Base-by-base conservation (phyloP, 2,329 filamentous ascomycete genomes). In the Cyphellophora europaea region DNA sequence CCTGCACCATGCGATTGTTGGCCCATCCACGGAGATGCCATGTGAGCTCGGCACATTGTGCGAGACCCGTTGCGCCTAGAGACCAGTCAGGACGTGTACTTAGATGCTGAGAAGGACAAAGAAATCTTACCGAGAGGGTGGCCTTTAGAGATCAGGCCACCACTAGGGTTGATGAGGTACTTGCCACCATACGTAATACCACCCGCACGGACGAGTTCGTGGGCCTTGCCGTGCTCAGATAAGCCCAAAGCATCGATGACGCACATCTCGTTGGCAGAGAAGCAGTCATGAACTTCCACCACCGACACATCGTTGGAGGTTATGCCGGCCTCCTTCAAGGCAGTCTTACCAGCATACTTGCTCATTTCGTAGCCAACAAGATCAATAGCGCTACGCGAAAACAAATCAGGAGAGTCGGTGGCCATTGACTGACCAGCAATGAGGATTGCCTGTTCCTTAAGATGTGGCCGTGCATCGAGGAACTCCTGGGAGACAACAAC, bases 21-120 rank as follows among this genome's bases (percentile, higher is more conserved):
- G 89, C 89, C 89, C 89, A 95, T 10, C 89, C 89, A 45, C 89
- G 76, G 50, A 96, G 69, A 54, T 96, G 89, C 89, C 89, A 96
- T 17, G 93, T 83, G 10, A 96, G 68, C 65, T 96, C 89, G 4
- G 89, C 85, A 55, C 88, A 95, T 64, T 96, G 89, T 10, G 89
- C 91, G 34, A 96, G 72, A n/a, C 91, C 89, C 0, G 86, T 93
- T 0, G 89, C 89, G 29, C 47, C 21, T 25, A 29, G 12, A 19
- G 10, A 27, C n/a, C 19, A 27, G 37, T 47, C 19, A 44, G 36
- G 27, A 17, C 16, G 13, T 5, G 12, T 12, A 5, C n/a, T 25
- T 10, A 29, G 25, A n/a, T n/a, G n/a, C n/a, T n/a, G 21, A 25
- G 21, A 25, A n/a, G 21, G n/a, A n/a, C n/a, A n/a, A n/a, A 19